Percentiles rank a stretch among this genome's conserved stretches.
Conservation (phyloP, 345 rosid genomes). For the Citrus sinensis region DVS_A1.0 CM039161.1:22769001-22769500, state of each 20-base stretch:
- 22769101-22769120: neutral
- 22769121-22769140: slow-evolving; percentile 16
- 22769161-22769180: slow-evolving; percentile 33
- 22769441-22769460: no score
- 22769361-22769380: no score
- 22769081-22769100: neutral
- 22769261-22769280: slow-evolving; percentile 6
- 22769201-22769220: slow-evolving; percentile 26
- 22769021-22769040: neutral
- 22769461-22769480: neutral
- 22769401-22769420: no score
- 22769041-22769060: slow-evolving; percentile 14
- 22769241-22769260: neutral
- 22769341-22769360: no score
- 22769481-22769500: neutral
- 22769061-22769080: slow-evolving; percentile 22
- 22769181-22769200: slow-evolving; percentile 31
- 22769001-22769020: slow-evolving; percentile 23
- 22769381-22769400: no score
- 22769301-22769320: no score
- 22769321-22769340: no score
- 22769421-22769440: no score
- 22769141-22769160: slow-evolving; percentile 6
- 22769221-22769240: neutral
- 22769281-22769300: neutral